These are phyloP conservation scores for Arthrobotrys musiformis DNA, from an alignment of 2,329 filamentous ascomycete species.

Conservation along the genomic window DNA sequence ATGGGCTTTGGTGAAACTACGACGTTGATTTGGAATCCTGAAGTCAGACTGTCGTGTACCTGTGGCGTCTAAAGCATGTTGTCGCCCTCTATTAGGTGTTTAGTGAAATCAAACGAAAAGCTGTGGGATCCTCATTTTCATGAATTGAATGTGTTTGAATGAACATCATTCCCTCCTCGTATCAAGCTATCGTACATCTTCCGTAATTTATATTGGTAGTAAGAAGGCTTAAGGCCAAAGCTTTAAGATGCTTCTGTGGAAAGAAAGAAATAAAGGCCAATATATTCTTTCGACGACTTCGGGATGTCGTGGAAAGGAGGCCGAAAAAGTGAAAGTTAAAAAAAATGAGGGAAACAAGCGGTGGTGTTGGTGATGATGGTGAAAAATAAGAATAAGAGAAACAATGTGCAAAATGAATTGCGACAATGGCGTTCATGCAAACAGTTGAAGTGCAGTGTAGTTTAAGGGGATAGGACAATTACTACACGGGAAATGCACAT, in stretches of 20 bases:
- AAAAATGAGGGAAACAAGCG: neutral
- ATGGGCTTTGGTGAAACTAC: slow-evolving; percentile 37
- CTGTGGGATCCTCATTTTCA: neutral
- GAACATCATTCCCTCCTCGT: slow-evolving; percentile 4
- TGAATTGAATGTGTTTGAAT: slow-evolving; percentile 1
- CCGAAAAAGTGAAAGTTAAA: neutral
- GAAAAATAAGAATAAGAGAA: neutral
- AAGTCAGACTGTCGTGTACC: neutral
- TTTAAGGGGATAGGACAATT: neutral
- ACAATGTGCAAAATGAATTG: neutral
- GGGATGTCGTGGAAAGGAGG: neutral
- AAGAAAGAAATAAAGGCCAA: slow-evolving; percentile 23
- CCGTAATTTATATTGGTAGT: slow-evolving; percentile 10
- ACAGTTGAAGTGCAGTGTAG: neutral
- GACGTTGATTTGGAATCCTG: neutral
- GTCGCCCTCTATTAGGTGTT: neutral
- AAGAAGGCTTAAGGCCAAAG: neutral
- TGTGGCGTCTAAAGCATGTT: neutral
- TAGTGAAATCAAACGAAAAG: neutral
- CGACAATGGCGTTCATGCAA: neutral
- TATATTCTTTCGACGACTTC: neutral
- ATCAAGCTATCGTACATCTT: slow-evolving; percentile 39
- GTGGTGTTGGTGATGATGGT: neutral
- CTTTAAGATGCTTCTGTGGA: slow-evolving; percentile 4
- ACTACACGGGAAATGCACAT: slow-evolving; percentile 8